Evolutionary conservation across 208 protist genomes (phyloP).

Genomic region (Crithidia sp.): DNA sequence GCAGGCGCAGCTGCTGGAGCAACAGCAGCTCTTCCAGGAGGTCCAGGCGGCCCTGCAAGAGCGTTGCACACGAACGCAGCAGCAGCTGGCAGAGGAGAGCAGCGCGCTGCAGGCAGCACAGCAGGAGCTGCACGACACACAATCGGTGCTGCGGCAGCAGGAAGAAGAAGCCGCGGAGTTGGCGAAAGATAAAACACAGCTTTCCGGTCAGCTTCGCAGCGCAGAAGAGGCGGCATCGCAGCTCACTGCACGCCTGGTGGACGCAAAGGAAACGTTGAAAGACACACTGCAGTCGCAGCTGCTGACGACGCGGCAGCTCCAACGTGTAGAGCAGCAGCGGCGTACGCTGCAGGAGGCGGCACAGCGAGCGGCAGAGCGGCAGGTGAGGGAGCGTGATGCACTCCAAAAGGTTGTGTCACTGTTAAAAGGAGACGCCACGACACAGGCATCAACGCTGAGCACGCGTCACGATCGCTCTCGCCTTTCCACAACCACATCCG

Average conservation of each 20-base stretch:
- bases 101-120: conserved; percentile 24
- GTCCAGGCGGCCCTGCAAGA: conserved; percentile 11
- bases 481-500: no score
- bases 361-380: conserved; percentile 24
- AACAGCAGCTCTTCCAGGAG: conserved; percentile 58
- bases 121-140: conserved; percentile 20
- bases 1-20: conserved; percentile 59
- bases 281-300: conserved; percentile 35
- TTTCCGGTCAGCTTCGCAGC: neutral
- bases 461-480: no score
- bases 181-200: neutral
- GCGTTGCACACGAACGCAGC: conserved; percentile 17
- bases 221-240: neutral
- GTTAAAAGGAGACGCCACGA: neutral
- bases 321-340: conserved; percentile 14
- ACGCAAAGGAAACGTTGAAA: conserved; percentile 33
- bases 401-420: conserved; percentile 12
- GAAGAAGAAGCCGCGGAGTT: conserved; percentile 45
- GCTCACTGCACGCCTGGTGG: conserved; percentile 20
- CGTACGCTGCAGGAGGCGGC: conserved; percentile 5
- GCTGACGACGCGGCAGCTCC: neutral
- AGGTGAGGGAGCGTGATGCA: conserved; percentile 1
- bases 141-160: conserved; percentile 30
- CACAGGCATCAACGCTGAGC: no score
- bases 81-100: conserved; percentile 7